Evolutionary conservation across 148 eudicot species (phyloP).

Genomic region (Persicaria maculosa): DNA sequence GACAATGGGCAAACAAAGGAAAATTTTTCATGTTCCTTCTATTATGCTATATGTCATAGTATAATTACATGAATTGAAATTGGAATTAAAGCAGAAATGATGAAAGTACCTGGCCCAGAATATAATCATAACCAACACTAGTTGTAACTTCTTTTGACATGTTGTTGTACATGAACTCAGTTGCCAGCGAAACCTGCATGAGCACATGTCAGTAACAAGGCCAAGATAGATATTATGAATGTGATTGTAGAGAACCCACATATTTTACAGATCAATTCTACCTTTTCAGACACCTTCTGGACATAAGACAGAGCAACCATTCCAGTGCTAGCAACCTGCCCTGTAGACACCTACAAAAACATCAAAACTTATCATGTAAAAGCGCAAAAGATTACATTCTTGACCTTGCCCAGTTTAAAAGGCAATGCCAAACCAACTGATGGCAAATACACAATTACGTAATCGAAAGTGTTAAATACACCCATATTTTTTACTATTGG

Average conservation of each 20-base stretch:
- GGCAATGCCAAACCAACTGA: too few species aligned
- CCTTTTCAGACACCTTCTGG: conserved; percentile 94
- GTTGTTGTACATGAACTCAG: conserved; percentile 86
- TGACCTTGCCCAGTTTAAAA: too few species aligned
- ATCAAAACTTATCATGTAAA: not conserved
- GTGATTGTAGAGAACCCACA: not conserved
- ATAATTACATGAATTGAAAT: not conserved
- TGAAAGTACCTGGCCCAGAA: conserved; percentile 72
- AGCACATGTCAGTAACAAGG: not conserved
- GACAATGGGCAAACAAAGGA: too few species aligned
- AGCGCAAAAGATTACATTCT: too few species aligned
- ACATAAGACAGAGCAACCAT: conserved; percentile 79
- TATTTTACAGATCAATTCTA: conserved; percentile 5
- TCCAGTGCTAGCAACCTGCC: conserved; percentile 92
- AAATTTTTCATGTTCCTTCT: not conserved
- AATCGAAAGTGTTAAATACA: too few species aligned
- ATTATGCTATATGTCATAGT: not conserved
- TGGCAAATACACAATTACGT: too few species aligned
- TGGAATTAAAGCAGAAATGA: not conserved
- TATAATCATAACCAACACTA: conserved; percentile 82
- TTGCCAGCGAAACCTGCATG: conserved; percentile 75
- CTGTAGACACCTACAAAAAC: conserved; percentile 65
- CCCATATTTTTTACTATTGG: too few species aligned
- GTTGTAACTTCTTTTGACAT: conserved; percentile 79
- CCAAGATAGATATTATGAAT: too few species aligned